Evolutionary conservation across 176 grass and related monocot genomes (phyloP), one percentile per base, ranked within the genome.

Genomic region (Cenchrus fungigraminus): DNA sequence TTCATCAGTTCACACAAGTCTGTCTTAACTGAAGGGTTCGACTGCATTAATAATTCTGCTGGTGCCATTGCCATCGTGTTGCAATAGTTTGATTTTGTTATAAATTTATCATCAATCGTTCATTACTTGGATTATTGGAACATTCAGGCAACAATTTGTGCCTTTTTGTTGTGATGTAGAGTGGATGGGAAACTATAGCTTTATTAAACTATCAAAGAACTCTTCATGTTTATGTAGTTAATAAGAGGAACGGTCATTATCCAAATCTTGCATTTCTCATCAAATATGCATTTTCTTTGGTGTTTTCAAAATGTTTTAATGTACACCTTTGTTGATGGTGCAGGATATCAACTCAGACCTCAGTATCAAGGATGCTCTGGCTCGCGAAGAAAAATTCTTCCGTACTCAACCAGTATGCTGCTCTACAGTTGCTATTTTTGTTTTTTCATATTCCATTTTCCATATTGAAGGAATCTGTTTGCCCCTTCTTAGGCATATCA

Each of bases 291-390:
- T 80, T 12, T 72, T 46, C 17, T 85, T 81, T 53, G 62, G 19
- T 87, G 63, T 13, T 25, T 40, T 40, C 37, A 40, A 40, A 40
- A 40, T 40, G 3, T 34, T 34, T 34, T 34, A 4, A 40, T 40
- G 37, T 40, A 40, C 37, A 63, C 15, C 49, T 67, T 84, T 84
- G 0, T 72, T 65, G 29, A 88, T 91, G 73, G 51, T 84, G 54
- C 85, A 99, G 97, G 97, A 99, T 81, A 99, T 99, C 71, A 94
- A 91, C 56, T 79, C 88, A 11, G 91, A 99, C 47, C 86, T 92
- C 37, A 99, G 97, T 87, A 96, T 99, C 78, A 99, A 88, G 78
- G 93, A 99, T 78, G 97, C 97, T 84, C 77, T 99, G 86, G 62
- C 84, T 44, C 89, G 80, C 85, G 97, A 99, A 92, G 97, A 94